A percentile compares a stretch with the other conserved stretches of the same genome.
Evolutionary conservation across 768 basidiomycete species (phyloP).

Genomic region (Russula vinacea): DNA sequence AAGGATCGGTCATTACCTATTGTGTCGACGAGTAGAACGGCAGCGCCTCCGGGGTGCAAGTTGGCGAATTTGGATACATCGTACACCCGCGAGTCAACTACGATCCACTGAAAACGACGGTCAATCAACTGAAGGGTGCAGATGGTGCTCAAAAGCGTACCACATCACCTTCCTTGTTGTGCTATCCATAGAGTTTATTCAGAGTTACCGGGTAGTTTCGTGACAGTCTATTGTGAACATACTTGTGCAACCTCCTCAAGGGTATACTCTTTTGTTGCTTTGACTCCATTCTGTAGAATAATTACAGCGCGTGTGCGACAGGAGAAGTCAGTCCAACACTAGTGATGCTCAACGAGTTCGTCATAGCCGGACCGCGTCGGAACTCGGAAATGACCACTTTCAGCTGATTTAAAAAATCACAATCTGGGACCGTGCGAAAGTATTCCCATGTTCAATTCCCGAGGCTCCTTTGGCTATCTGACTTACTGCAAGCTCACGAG

Average conservation of each 20-base stretch:
- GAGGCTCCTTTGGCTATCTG: too few species aligned
- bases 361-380: too few species aligned
- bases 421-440: too few species aligned
- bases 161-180: slow-evolving; percentile 82
- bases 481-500: too few species aligned
- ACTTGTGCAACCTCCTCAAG: slow-evolving; percentile 69
- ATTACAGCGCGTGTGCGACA: background rate
- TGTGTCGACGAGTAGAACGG: slow-evolving; percentile 61
- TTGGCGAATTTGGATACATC: slow-evolving; percentile 76
- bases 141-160: slow-evolving; percentile 41
- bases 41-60: slow-evolving; percentile 83
- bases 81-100: slow-evolving; percentile 78
- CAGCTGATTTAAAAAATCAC: too few species aligned
- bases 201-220: slow-evolving; percentile 3
- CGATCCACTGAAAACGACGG: slow-evolving; percentile 58
- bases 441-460: too few species aligned
- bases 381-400: too few species aligned
- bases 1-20: slow-evolving; percentile 47
- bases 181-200: slow-evolving; percentile 45
- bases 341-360: too few species aligned
- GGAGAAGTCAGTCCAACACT: too few species aligned
- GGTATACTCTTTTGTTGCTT: slow-evolving; percentile 41
- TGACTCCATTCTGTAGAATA: slow-evolving; percentile 18
- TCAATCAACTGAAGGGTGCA: background rate
- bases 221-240: slow-evolving; percentile 24